Evolutionary conservation across 371 early-diverging fungal species (phyloP), one percentile per base, ranked within the genome.

Genomic region (Massospora cicadina): DNA sequence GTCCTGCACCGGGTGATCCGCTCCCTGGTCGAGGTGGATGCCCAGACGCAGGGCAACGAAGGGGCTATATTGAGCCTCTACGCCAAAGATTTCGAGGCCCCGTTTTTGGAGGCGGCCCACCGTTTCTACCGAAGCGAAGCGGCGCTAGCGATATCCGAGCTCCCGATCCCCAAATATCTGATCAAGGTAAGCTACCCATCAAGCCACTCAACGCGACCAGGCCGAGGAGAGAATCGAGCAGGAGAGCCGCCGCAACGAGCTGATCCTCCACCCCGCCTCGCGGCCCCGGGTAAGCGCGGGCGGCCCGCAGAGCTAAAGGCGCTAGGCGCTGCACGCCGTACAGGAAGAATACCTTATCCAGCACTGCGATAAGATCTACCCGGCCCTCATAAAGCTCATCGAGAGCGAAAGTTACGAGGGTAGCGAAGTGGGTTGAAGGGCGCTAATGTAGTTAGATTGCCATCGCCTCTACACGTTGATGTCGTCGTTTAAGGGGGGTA

Each of bases 151-250:
- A 79, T 93, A 60, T 79, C 82, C 57, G 87, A 90, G 66, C 88
- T 91, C 72, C 81, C 87, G 58, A 81, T 93, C 27, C 82, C 88
- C 25, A 92, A 93, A 55, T 96, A 95, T 72, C 88, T 96, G 91
- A 87, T 87, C 68, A 89, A 90, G 81, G 81, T 81, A 62, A 30
- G n/a, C 31, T 58, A 55, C 17, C 2, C 2, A 17, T 0, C n/a
- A 2, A 31, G 2, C 32, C 53, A 17, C 5, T 60, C 25, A 5
- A 24, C 2, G 21, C 17, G 32, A 17, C 29, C 71, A 87, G 79
- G 89, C 90, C 1, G 89, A 90, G 66, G 70, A 78, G 10, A 84
- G 93, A 57, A 75, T 96, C 67, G 74, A 75, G 17, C 91, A 93
- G 69, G 97, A 96, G 72, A 89, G 91, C 69, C 77, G 76, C 25